Base-by-base conservation (phyloP, 139 green algal species). In the Chlamydomonas applanata region DNA sequence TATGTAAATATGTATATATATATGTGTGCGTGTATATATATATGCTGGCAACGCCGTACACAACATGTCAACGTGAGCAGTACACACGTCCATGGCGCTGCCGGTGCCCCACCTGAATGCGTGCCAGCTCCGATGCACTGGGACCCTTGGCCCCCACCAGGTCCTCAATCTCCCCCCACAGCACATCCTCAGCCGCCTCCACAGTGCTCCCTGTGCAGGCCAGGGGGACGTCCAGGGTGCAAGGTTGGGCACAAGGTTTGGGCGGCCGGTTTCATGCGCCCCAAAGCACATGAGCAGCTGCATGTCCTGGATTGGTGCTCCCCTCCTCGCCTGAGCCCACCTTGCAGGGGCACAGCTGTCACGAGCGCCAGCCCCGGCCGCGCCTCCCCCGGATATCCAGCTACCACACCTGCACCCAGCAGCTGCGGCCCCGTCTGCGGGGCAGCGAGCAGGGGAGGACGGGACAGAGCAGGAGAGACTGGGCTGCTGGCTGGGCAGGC, bases 381-480 rank as follows among this genome's bases (percentile, higher is more conserved):
- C 74, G 91, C 86, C 19, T 93, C 86, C 1, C 80, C 89, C 0
- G 90, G 89, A 57, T 82, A 92, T 30, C 61, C 69, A 16, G 81
- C 49, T 19, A 82, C 46, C 0, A 81, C 69, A 32, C 30, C 64
- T 35, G 81, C 84, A 4, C 57, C 40, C 40, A 49, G 11, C 40
- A 49, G 40, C 40, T 49, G 40, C 11, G 40, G 40, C 40, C 40
- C 40, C 11, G 7, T 7, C 40, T 49, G 40, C 40, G 11, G 7
- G n/a, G n/a, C n/a, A n/a, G n/a, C n/a, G n/a, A n/a, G n/a, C n/a
- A n/a, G n/a, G n/a, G n/a, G n/a, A n/a, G n/a, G n/a, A n/a, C n/a
- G n/a, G n/a, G n/a, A n/a, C n/a, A n/a, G n/a, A n/a, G n/a, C n/a
- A n/a, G n/a, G n/a, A n/a, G n/a, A n/a, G n/a, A n/a, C n/a, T n/a